These are phyloP conservation scores for Wickerhamomyces canadensis DNA, from an alignment of 805 yeast species.

Conservation along the genomic window DNA sequence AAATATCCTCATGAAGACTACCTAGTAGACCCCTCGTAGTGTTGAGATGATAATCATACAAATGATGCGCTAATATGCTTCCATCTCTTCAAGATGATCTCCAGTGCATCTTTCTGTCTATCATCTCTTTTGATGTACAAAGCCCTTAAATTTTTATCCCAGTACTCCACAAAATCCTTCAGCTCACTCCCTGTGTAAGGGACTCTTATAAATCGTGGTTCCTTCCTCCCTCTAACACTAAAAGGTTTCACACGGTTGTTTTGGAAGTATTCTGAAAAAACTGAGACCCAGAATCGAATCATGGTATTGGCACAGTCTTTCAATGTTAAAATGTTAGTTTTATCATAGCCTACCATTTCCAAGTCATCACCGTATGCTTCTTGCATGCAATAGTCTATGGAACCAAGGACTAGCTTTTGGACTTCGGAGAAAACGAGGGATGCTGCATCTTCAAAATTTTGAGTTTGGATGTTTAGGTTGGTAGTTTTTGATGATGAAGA, in stretches of 20 bases:
- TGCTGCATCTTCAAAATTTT: slow-evolving; percentile 14
- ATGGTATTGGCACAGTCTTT: slow-evolving; percentile 38
- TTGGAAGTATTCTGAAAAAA: slow-evolving; percentile 46
- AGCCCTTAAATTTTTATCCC: slow-evolving; percentile 41
- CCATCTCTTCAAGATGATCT: slow-evolving; percentile 32
- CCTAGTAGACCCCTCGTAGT: too few species aligned
- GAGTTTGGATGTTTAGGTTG: neutral
- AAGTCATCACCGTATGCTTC: slow-evolving; percentile 51
- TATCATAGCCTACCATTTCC: slow-evolving; percentile 44
- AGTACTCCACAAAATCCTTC: slow-evolving; percentile 40
- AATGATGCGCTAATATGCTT: too few species aligned
- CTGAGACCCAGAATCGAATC: slow-evolving; percentile 47
- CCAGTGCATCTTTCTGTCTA: slow-evolving; percentile 28
- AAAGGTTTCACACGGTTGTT: slow-evolving; percentile 15
- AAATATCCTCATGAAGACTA: too few species aligned
- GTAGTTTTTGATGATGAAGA: too few species aligned
- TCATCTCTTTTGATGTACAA: slow-evolving; percentile 35
- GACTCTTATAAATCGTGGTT: slow-evolving; percentile 15
- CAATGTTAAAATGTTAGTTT: slow-evolving; percentile 29
- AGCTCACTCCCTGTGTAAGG: slow-evolving; percentile 31
- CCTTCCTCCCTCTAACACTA: slow-evolving; percentile 21
- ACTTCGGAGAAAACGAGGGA: slow-evolving; percentile 36
- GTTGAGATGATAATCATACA: too few species aligned
- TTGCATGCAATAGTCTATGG: slow-evolving; percentile 47
- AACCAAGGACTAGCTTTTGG: slow-evolving; percentile 34